Base-by-base conservation (phyloP, 257 asterid genomes). In the Leptodermis oblonga region DNA sequence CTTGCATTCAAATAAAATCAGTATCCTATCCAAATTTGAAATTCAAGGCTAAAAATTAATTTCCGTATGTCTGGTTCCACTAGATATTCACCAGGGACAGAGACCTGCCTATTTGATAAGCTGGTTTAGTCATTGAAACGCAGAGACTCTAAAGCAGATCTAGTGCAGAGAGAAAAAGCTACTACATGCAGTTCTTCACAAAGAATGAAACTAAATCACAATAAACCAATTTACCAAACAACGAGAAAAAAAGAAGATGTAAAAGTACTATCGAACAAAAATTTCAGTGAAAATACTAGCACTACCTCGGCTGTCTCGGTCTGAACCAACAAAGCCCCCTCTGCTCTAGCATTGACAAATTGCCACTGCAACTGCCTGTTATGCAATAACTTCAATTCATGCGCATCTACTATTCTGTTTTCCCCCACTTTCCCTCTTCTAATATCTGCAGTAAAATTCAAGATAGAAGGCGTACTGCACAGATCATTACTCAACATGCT, bases 361-460 rank as follows among this genome's bases (percentile, higher is more conserved):
- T 93, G 86, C 98, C 96, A 92, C 76, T 92, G 98, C 85, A 88
- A 70, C 64, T 81, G 87, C 61, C 92, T 84, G 75, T 88, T 90
- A 77, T 86, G 80, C 23, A 86, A 72, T 67, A 88, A 70, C 75
- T 89, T 84, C 84, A 92, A 79, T 42, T 84, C 91, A 76, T 88
- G 97, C 4, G 96, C 97, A 79, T 84, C 90, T 77, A 70, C 81
- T 60, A 84, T 73, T 72, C 80, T 78, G 63, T 70, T 84, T 81
- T 90, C 93, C 60, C 93, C 95, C 45, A 76, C 76, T 79, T 83
- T 90, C 46, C 85, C 95, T 77, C 88, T 90, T 84, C 89, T 83
- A 69, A 79, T 78, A 77, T 90, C 96, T 76, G 82, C 68, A 37
- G 84, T 87, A 81, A 79, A 85, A 78, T 79, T 83, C 81, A 81